Percentiles rank a stretch among this genome's conserved stretches.
Evolutionary conservation across 768 basidiomycete genomes (phyloP).

Genomic region (Russula sp.): DNA sequence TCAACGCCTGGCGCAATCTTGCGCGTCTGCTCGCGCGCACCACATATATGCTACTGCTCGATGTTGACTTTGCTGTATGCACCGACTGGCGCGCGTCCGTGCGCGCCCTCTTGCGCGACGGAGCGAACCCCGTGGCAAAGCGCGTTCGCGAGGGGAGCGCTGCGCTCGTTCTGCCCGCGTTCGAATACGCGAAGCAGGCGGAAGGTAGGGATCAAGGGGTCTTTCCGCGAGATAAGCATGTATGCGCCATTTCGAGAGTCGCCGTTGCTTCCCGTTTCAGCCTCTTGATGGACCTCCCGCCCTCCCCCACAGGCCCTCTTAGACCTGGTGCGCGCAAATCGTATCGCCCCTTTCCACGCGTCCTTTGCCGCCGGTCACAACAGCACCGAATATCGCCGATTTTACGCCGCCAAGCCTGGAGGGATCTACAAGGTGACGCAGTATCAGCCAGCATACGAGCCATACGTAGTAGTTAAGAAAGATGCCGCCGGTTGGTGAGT

Average conservation of each 20-base stretch:
- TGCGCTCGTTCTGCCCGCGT: constrained; percentile 80
- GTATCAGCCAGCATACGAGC: constrained; percentile 84
- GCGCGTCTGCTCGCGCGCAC: constrained; percentile 82
- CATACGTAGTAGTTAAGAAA: constrained; percentile 79
- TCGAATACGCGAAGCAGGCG: constrained; percentile 64
- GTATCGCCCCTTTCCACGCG: constrained; percentile 72
- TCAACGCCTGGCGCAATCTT: constrained; percentile 87
- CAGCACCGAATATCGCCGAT: constrained; percentile 70
- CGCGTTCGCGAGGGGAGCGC: constrained; percentile 53
- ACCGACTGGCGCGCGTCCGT: constrained; percentile 69
- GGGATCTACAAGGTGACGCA: constrained; percentile 68
- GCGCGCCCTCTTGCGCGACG: constrained; percentile 26
- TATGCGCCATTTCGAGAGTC: constrained; percentile 26
- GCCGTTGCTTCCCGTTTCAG: neutral
- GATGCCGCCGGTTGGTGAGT: constrained; percentile 17
- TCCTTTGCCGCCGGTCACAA: constrained; percentile 76
- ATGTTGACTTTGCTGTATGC: constrained; percentile 82
- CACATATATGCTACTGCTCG: constrained; percentile 84
- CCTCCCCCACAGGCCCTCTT: constrained; percentile 43
- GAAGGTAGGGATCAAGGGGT: constrained; percentile 52
- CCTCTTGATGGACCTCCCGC: neutral
- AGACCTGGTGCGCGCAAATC: constrained; percentile 46
- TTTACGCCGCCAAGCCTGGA: constrained; percentile 53
- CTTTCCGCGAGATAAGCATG: constrained; percentile 70
- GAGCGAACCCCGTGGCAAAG: constrained; percentile 30